A percentile compares a stretch with the other conserved stretches of the same genome.
These are phyloP conservation scores for Amylocystis lapponica DNA, from an alignment of 768 basidiomycete genomes.

Conservation along the genomic window DNA sequence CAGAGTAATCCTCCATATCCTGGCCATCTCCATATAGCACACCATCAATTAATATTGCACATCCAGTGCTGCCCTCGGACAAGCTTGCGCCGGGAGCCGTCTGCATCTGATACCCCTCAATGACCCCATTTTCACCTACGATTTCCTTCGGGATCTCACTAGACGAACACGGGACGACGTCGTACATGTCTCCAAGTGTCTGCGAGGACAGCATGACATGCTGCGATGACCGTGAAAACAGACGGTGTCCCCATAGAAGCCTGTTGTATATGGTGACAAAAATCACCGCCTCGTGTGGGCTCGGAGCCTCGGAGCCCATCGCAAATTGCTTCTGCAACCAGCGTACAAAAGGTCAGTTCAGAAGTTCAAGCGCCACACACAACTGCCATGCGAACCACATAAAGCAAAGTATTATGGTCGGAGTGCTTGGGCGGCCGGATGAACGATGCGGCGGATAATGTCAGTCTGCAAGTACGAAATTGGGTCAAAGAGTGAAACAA, in stretches of 20 bases:
- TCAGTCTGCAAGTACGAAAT: conserved; percentile 32
- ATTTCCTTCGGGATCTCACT: conserved; percentile 45
- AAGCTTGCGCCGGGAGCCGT: conserved; percentile 1
- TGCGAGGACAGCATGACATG: conserved; percentile 69
- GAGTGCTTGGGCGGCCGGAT: conserved; percentile 58
- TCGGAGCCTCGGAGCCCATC: conserved; percentile 1
- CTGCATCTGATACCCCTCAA: conserved; percentile 27
- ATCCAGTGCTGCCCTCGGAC: conserved; percentile 24
- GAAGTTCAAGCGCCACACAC: no score
- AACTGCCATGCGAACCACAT: conserved; percentile 11
- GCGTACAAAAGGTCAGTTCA: conserved; percentile 1
- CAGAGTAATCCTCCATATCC: conserved; percentile 48
- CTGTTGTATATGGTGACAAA: conserved; percentile 57
- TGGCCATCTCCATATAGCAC: conserved; percentile 51
- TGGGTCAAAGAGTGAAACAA: background rate
- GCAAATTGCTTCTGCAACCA: conserved; percentile 14
- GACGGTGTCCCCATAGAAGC: conserved; percentile 54
- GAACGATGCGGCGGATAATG: conserved; percentile 50
- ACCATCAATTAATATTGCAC: conserved; percentile 58
- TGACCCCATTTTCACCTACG: conserved; percentile 24
- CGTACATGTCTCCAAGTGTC: conserved; percentile 58
- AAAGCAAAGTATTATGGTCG: conserved; percentile 47
- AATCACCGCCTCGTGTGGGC: conserved; percentile 40
- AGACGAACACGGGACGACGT: conserved; percentile 56
- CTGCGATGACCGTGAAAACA: conserved; percentile 57